Evolutionary conservation across 2,329 filamentous ascomycete species (phyloP), one percentile per base, ranked within the genome.

Genomic region (Chaetomium sp.): DNA sequence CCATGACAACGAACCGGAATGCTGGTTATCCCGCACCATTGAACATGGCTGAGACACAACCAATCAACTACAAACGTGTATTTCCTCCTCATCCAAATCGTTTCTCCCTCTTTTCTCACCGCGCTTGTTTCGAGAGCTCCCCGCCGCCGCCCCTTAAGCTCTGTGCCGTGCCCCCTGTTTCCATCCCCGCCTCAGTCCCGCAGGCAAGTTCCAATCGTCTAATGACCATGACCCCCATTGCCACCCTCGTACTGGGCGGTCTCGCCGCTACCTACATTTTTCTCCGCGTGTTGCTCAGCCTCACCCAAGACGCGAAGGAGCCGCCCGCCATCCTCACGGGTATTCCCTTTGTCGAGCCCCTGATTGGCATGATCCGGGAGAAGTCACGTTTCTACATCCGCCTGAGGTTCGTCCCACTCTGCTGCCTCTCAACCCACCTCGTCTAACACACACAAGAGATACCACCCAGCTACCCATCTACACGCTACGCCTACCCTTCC

Each of bases 251-350:
- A 25, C 29, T 68, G 10, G 65, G 67, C 8, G 23, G 60, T 38
- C 38, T 68, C 23, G 64, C 63, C 16, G 67, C 61, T 1, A 68
- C 65, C 29, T 73, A 72, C 54, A 1, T 72, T 7, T 71, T 73
- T 23, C 66, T 73, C 45, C 65, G 67, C 12, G 45, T 70, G 29
- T 63, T 74, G 6, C 64, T 73, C 4, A 51, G 47, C 27, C 51
- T 68, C 10, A 74, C 72, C 0, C 72, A 74, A 27, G 69, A 72
- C 67, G 66, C 59, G 1, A 67, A 56, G 12, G 72, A 74, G 56
- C 72, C 72, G 1, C 68, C 71, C 0, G 67, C 66, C 7, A 69
- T 72, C n/a, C 54, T 63, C 16, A 71, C 67, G 2, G 47, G 25
- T 0, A 57, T 73, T 23, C 72, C 72, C 2, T 74, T 73, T 38